Evolutionary conservation across 371 early-diverging fungal genomes (phyloP), one percentile per base, ranked within the genome.

Genomic region (Blakeslea trispora): DNA sequence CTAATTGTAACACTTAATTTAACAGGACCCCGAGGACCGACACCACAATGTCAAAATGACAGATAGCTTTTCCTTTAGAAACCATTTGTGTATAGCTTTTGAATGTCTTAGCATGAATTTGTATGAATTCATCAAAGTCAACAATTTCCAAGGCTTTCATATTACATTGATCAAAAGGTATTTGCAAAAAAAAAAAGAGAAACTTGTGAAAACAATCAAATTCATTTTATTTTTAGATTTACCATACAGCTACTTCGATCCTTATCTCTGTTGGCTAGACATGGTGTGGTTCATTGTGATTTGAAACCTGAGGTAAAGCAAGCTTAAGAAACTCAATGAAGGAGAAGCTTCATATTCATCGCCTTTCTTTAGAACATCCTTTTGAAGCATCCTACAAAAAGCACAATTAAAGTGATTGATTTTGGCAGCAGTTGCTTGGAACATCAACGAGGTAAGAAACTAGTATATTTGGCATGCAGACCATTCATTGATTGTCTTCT

Each of bases 381-480:
- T 45, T 63, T 91, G 11, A 73, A 74, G 23, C 74, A 73, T 44
- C 81, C 82, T 42, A 63, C 75, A 50, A 82, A 71, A 35, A 77
- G 77, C 57, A 61, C 66, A 13, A 85, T 97, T 60, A 95, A 96
- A 68, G 93, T 97, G 14, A 95, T 96, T 65, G 97, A 97, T 70
- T 94, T 97, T 74, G 95, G 97, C 10, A 89, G 89, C 58, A 86
- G 89, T 55, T 92, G 92, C 50, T 81, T 84, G 17, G 88, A 88
- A 58, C 71, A 77, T 42, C 89, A 92, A 57, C 66, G 69, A 64
- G 70, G 69, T 66, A 62, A 51, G 14, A 14, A 13, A 46, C 24
- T 17, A 37, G 1, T 0, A 55, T 34, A 17, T 61, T 34, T 5
- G 15, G 14, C 15, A 21, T 40, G 5, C 19, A 15, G 15, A 49